phyloP scores from a whole-genome alignment of 768 basidiomycete genomes.

The Clitopilus hobsonii region DNA sequence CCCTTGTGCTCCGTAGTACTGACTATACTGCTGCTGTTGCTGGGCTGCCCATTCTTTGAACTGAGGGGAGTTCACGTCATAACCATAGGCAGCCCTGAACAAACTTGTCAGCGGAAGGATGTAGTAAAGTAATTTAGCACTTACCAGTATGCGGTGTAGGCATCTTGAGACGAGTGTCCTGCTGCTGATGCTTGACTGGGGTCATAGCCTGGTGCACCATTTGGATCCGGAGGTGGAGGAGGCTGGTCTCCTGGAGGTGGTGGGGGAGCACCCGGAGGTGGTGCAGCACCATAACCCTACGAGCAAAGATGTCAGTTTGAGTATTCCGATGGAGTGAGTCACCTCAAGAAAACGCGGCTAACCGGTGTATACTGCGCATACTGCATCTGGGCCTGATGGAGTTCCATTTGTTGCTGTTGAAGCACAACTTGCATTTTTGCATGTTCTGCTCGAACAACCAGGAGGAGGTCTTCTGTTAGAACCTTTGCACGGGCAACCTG shows the following conservation, averaged over 20 bases:
- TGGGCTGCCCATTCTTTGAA: conserved; percentile 80
- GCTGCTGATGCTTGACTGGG: conserved; percentile 3
- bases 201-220: conserved; percentile 1
- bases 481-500: conserved; percentile 79
- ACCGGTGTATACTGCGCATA: conserved; percentile 70
- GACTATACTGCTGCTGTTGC: conserved; percentile 66
- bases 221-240: conserved; percentile 32
- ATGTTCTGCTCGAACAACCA: conserved; percentile 86
- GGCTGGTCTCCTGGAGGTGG: conserved; percentile 47
- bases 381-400: conserved; percentile 78
- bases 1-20: conserved; percentile 61
- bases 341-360: too few relatives aligned
- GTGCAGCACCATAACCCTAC: conserved; percentile 43
- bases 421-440: conserved; percentile 66
- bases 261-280: conserved; percentile 49
- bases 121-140: conserved; percentile 8
- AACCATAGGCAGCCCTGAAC: conserved; percentile 75
- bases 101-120: conserved; percentile 7
- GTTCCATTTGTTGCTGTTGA: conserved; percentile 79
- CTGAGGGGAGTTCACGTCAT: conserved; percentile 76
- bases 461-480: conserved; percentile 79
- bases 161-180: conserved; percentile 37
- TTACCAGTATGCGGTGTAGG: conserved; percentile 58
- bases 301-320: background rate
- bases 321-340: background rate